Evolutionary conservation across 768 basidiomycete species (phyloP), one percentile per base, ranked within the genome.

Genomic region (Pleurotus ostreatus): DNA sequence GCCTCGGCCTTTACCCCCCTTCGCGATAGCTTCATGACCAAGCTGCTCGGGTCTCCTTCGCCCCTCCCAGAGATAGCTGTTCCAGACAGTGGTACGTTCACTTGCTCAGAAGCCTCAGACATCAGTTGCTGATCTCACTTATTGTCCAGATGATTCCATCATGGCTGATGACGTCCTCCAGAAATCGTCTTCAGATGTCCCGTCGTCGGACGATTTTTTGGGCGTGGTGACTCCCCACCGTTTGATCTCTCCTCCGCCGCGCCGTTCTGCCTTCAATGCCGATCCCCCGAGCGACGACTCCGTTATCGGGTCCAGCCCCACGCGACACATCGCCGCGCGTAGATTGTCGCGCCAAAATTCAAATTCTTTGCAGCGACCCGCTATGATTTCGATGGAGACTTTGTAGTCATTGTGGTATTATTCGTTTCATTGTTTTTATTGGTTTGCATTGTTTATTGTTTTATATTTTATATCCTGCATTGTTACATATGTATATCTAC

Each of bases 211-310:
- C 56, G 84, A 88, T 0, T 75, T 77, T 58, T 57, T 81, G 23
- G 85, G 86, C 0, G 84, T 87, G 66, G 83, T 88, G 15, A 88
- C 85, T 0, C 86, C 87, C n/a, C 79, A 80, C 58, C 83, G 84
- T 61, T 67, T 89, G 30, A 79, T 82, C 39, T 90, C 87, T 6
- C 85, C 87, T 5, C 76, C 73, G 18, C 68, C 79, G 41, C 80
- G 75, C 37, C 76, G 78, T 40, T 60, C 66, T 18, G 65, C 70
- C 53, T 47, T 53, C 11, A 46, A 74, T 53, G 66, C 69, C 30
- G 75, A 79, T 55, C 68, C 70, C 1, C 70, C 72, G 3, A 79
- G 79, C 62, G 83, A 84, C 60, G 78, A 79, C 62, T 75, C 74
- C 5, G 67, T 61, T 2, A 59, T 73, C 63, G 71, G 72, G 13